Percentiles rank a stretch among this genome's conserved stretches.
phyloP scores from a whole-genome alignment of 345 rosid species.

The Eucalyptus albens region DNA sequence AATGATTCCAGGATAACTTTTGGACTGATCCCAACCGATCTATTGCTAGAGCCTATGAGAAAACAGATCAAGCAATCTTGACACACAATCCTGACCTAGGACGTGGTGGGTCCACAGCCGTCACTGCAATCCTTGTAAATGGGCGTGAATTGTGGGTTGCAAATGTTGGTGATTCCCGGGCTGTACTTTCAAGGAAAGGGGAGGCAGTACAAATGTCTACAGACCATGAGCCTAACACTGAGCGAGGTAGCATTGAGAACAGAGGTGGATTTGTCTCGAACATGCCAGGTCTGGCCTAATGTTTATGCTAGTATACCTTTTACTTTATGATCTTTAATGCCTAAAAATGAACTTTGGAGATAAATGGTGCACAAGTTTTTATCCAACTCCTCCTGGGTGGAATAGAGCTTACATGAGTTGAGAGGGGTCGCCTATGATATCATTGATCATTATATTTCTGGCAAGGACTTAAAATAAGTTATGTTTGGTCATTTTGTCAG shows the following conservation, averaged over 20 bases:
- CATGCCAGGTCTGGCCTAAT: constrained; percentile 47
- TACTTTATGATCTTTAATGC: neutral
- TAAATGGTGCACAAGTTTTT: neutral
- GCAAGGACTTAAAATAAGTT: neutral
- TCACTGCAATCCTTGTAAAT: constrained; percentile 53
- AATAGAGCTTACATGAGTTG: neutral
- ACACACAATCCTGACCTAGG: constrained; percentile 48
- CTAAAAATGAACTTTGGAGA: neutral
- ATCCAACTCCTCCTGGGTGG: neutral
- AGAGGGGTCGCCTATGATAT: neutral
- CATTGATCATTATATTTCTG: neutral
- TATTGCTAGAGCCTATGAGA: constrained; percentile 43
- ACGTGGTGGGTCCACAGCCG: constrained; percentile 76
- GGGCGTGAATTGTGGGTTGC: constrained; percentile 48
- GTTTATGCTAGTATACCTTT: neutral
- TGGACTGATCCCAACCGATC: constrained; percentile 27
- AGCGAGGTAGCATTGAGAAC: constrained; percentile 46
- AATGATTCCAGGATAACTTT: constrained; percentile 36
- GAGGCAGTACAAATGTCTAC: constrained; percentile 44
- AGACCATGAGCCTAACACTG: constrained; percentile 66
- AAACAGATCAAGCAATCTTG: constrained; percentile 53
- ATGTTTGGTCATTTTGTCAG: neutral
- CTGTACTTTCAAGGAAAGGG: constrained; percentile 46
- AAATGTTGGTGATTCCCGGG: constrained; percentile 72
- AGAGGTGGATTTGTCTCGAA: constrained; percentile 68